Evolutionary conservation across 2,329 filamentous ascomycete genomes (phyloP), one percentile per base, ranked within the genome.

Genomic region (Penicillium sp.): DNA sequence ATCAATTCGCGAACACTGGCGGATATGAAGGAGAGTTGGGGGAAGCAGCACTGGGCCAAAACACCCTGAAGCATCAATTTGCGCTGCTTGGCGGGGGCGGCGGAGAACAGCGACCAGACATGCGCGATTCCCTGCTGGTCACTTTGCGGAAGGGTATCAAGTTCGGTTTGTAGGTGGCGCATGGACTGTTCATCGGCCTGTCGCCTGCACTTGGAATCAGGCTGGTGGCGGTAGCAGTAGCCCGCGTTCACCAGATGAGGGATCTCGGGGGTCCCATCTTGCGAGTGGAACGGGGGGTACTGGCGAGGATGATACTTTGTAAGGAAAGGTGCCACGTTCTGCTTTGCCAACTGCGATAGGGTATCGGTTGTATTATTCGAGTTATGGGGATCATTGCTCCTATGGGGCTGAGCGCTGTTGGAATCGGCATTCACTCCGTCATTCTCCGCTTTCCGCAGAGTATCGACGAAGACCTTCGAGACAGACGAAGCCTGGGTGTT

Each of bases 31-130:
- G 93, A 97, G 6, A 98, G 82, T 65, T 98, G 93, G 1, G 93
- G 92, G 65, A 98, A 97, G 74, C 93, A 98, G 71, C 92, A 97
- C 69, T 97, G 91, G 0, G 92, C 87, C 53, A 98, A 84, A 62
- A 98, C 92, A 58, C 93, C 93, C 68, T 95, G 90, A 6, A 98
- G 80, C 88, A 98, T 97, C 52, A 98, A 80, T 56, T 95, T 92
- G 60, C 93, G 86, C 65, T 97, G 92, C 67, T 95, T 95, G 8
- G 89, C 81, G 0, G 93, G 93, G 0, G 93, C 91, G 33, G 93
- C 93, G 0, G 92, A 97, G 75, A 98, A 98, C 42, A 97, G 79
- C 0, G 92, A 95, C 93, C 93, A 98, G 48, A 97, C 91, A 64
- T 96, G 92, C 29, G 91, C 89, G 63, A 98, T 96, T 65, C 88